Percentiles rank a stretch among this genome's conserved stretches.
These are phyloP conservation scores for Pestalotiopsis sp. DNA, from an alignment of 2,329 filamentous ascomycete genomes.

Conservation along the genomic window DNA sequence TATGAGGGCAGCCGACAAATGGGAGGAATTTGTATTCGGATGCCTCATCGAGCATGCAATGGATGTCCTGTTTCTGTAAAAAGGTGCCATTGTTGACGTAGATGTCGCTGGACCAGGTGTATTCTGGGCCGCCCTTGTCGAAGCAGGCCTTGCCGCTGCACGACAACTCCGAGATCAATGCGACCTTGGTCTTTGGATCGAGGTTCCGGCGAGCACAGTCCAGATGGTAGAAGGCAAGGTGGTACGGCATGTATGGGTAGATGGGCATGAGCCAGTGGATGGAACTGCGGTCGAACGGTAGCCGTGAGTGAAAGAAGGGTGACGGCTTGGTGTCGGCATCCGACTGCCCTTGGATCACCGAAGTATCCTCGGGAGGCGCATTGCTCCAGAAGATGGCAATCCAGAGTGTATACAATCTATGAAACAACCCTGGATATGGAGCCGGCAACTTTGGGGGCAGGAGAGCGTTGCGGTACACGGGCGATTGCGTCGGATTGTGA, in stretches of 20 bases:
- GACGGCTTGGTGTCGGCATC: background rate
- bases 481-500: too few relatives aligned
- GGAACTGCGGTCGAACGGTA: too few relatives aligned
- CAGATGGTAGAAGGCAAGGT: slow-evolving; percentile 15
- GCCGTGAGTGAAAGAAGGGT: too few relatives aligned
- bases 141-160: background rate
- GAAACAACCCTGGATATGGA: too few relatives aligned
- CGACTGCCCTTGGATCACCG: background rate
- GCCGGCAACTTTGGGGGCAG: too few relatives aligned
- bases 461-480: too few relatives aligned
- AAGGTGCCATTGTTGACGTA: background rate
- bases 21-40: background rate
- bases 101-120: slow-evolving; percentile 7
- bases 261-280: background rate
- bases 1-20: slow-evolving; percentile 5
- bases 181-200: background rate
- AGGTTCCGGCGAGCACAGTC: slow-evolving; percentile 8
- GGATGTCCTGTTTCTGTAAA: slow-evolving; percentile 6
- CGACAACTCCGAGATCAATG: slow-evolving; percentile 6
- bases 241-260: slow-evolving; percentile 13
- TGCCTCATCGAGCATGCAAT: background rate
- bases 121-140: background rate
- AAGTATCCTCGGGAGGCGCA: too few relatives aligned
- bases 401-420: too few relatives aligned
- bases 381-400: too few relatives aligned